Percentiles rank a stretch among this genome's conserved stretches.
phyloP scores from a whole-genome alignment of 2,329 filamentous ascomycete genomes.

The Talaromyces piceae region DNA sequence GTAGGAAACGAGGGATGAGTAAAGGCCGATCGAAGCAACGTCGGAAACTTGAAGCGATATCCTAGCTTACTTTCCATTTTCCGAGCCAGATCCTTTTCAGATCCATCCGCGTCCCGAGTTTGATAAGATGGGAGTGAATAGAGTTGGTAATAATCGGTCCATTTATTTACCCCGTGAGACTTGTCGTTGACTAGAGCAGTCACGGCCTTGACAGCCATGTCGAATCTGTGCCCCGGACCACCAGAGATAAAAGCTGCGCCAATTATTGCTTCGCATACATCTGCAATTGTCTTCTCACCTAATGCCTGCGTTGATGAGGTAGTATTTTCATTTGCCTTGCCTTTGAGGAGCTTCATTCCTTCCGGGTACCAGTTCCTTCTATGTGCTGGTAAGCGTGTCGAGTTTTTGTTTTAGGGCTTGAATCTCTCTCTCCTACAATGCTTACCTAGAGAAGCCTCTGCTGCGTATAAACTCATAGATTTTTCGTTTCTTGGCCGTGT shows the following conservation, averaged over 20 bases:
- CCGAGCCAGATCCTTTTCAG: slow-evolving; percentile 60
- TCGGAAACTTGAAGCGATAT: slow-evolving; percentile 66
- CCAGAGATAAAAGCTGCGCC: slow-evolving; percentile 66
- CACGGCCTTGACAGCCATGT: slow-evolving; percentile 54
- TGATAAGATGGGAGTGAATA: slow-evolving; percentile 71
- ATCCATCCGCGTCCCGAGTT: slow-evolving; percentile 51
- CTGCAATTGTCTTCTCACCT: slow-evolving; percentile 83
- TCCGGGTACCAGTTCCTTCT: slow-evolving; percentile 83
- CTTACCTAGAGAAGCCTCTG: slow-evolving; percentile 65
- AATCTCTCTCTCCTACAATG: not conserved
- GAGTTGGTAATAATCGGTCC: slow-evolving; percentile 62
- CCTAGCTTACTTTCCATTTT: slow-evolving; percentile 54
- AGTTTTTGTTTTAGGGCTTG: not conserved
- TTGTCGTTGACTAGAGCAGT: slow-evolving; percentile 55
- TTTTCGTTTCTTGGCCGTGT: slow-evolving; percentile 59
- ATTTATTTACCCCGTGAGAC: slow-evolving; percentile 59
- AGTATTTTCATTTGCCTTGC: slow-evolving; percentile 55
- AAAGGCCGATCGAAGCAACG: slow-evolving; percentile 75
- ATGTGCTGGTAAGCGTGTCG: slow-evolving; percentile 3
- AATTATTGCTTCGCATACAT: slow-evolving; percentile 91
- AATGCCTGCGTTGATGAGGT: slow-evolving; percentile 53
- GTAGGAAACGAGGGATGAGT: slow-evolving; percentile 76
- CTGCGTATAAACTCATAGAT: slow-evolving; percentile 73
- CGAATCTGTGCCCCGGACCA: slow-evolving; percentile 44
- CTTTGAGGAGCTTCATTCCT: slow-evolving; percentile 63